phyloP scores from a whole-genome alignment of 768 basidiomycete species.

The Hebeloma cylindrosporum region DNA sequence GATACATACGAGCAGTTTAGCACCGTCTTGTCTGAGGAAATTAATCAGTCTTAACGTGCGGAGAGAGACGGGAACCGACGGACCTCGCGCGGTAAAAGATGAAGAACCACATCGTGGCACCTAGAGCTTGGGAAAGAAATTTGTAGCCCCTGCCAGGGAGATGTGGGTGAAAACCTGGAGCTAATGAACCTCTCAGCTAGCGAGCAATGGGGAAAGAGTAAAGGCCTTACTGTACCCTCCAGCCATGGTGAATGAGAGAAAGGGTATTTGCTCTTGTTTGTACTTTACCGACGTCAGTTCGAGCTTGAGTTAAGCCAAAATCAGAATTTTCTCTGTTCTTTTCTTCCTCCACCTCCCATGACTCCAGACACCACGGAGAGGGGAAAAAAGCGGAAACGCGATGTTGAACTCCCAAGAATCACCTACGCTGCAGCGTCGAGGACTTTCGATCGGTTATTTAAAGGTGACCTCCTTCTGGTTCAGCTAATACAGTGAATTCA shows the following conservation, averaged over 20 bases:
- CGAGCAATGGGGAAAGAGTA: constrained; percentile 3
- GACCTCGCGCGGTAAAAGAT: constrained; percentile 95
- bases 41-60: background rate
- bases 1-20: constrained; percentile 64
- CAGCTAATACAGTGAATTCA: background rate
- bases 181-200: constrained; percentile 30
- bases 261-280: constrained; percentile 38
- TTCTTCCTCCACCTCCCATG: constrained; percentile 9
- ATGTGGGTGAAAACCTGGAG: constrained; percentile 86
- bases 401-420: constrained; percentile 39
- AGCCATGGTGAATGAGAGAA: constrained; percentile 37
- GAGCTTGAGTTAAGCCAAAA: constrained; percentile 5
- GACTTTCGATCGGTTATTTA: constrained; percentile 55
- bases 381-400: constrained; percentile 45
- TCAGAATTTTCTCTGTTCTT: constrained; percentile 9
- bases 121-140: constrained; percentile 81
- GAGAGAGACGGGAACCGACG: constrained; percentile 28
- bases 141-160: constrained; percentile 75
- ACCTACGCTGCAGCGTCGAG: constrained; percentile 43
- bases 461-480: constrained; percentile 35
- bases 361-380: constrained; percentile 32
- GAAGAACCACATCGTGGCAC: constrained; percentile 98
- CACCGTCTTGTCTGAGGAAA: constrained; percentile 64
- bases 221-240: constrained; percentile 39
- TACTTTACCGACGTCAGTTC: constrained; percentile 20